Evolutionary conservation across 306 rosid species (phyloP), one percentile per base, ranked within the genome.

Genomic region (Cicer cuneatum): DNA sequence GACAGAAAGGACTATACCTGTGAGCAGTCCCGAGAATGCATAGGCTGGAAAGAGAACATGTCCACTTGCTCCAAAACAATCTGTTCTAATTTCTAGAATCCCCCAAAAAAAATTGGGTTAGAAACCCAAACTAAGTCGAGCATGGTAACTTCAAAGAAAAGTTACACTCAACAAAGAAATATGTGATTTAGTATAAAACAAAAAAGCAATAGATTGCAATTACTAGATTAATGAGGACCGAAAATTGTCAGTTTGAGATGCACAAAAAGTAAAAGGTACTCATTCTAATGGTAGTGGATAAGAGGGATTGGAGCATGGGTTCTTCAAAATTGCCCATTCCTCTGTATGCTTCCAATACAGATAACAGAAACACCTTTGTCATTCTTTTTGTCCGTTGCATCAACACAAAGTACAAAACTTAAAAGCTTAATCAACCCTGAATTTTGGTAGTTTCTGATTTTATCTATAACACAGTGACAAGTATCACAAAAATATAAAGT

Each of bases 21-120:
- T 56, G 89, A 71, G 82, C 98, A 94, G 82, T 90, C 98, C 56
- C 88, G 86, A 68, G 90, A 76, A 81, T 91, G 96, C 95, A 90
- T 91, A 70, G 98, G 96, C 76, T 86, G 90, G 83, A 94, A 91
- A 76, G 93, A 84, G 83, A 83, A 90, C 56, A 88, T 87, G 75
- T 94, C 97, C 63, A 80, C 86, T 79, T 81, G 81, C 75, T 80
- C 83, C 87, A 71, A 78, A 70, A 91, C 96, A 76, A 94, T 82
- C 77, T 81, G 88, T 71, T 94, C 90, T 75, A 94, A 63, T 91
- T 86, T 90, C 98, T 94, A 80, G 75, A 81, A 73, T 62, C 38
- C 77, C 49, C 40, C 61, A 41, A 41, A 39, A 69, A 15, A 69
- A 21, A 42, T 15, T 61, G 72, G 24, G 8, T 47, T 38, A 74